phyloP scores from a whole-genome alignment of 2,329 filamentous ascomycete species.

The Fusarium mangiferae region DNA sequence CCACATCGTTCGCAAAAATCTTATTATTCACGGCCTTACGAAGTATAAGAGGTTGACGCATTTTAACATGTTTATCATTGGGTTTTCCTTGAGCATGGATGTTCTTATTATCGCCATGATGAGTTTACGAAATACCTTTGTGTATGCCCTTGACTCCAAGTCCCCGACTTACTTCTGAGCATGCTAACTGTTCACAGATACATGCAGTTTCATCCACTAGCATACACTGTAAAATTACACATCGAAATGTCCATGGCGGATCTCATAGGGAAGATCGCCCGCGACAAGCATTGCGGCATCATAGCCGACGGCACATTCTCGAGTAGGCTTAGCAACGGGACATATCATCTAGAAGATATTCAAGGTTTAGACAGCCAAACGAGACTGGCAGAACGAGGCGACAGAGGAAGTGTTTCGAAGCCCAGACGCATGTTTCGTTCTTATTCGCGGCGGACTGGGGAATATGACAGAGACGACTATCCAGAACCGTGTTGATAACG shows the following conservation, averaged over 20 bases:
- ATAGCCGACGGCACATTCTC: conserved; percentile 36
- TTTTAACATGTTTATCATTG: conserved; percentile 45
- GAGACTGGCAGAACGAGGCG: background rate
- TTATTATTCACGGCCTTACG: conserved; percentile 36
- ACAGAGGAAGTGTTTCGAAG: conserved; percentile 6
- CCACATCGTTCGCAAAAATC: conserved; percentile 36
- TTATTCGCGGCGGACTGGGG: conserved; percentile 15
- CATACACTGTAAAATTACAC: conserved; percentile 64
- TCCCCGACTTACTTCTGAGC: no score
- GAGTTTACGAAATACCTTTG: conserved; percentile 43
- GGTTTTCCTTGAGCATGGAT: conserved; percentile 44
- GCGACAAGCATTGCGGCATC: conserved; percentile 27
- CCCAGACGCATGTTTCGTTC: conserved; percentile 22
- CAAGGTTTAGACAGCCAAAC: conserved; percentile 1
- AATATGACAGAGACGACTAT: conserved; percentile 21
- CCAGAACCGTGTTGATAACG: conserved; percentile 5
- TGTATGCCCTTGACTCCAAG: conserved; percentile 18
- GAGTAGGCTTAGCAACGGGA: conserved; percentile 19
- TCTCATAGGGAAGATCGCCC: conserved; percentile 56
- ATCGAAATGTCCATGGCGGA: conserved; percentile 66
- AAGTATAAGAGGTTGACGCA: conserved; percentile 42
- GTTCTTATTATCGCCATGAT: conserved; percentile 44
- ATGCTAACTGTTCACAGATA: conserved; percentile 38
- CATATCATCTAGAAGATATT: conserved; percentile 12
- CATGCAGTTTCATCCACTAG: conserved; percentile 63